Evolutionary conservation across 371 early-diverging fungal genomes (phyloP).

Genomic region (Apophysomyces sp.): DNA sequence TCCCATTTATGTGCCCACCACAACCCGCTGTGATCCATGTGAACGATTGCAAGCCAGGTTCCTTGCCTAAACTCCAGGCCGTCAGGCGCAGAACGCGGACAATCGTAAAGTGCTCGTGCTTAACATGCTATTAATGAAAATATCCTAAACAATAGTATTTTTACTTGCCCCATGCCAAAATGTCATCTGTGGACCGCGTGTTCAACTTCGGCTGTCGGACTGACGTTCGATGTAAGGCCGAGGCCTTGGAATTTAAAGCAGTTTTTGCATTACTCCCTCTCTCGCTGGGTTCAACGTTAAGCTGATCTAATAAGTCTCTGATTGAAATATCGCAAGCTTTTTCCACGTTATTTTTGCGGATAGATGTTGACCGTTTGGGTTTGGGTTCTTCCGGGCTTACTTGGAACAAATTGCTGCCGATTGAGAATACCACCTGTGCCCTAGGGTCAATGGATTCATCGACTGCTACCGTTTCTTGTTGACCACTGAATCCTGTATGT

Average conservation of each 20-base stretch:
- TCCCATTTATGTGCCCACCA: constrained; percentile 72
- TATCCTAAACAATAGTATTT: not conserved
- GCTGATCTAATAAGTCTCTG: constrained; percentile 18
- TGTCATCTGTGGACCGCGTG: not conserved
- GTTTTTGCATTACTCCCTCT: not conserved
- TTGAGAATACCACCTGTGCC: constrained; percentile 51
- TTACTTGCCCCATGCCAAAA: constrained; percentile 5
- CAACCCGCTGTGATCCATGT: constrained; percentile 67
- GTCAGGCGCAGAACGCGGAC: constrained; percentile 73
- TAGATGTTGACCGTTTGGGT: constrained; percentile 6
- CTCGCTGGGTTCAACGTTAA: constrained; percentile 17
- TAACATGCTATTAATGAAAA: not conserved
- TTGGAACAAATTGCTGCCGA: constrained; percentile 57
- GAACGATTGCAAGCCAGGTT: constrained; percentile 73
- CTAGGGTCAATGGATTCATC: constrained; percentile 42
- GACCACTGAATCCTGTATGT: not conserved
- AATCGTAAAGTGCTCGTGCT: constrained; percentile 86
- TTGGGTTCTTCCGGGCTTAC: constrained; percentile 35
- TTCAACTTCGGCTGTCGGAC: not conserved
- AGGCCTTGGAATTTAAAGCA: not conserved
- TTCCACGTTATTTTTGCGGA: constrained; percentile 5
- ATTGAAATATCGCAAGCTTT: constrained; percentile 17
- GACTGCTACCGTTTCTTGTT: not conserved
- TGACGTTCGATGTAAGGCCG: constrained; percentile 3
- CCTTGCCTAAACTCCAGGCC: constrained; percentile 78